phyloP scores from a whole-genome alignment of 805 yeast species.

The Zygotorulaspora chibaensis region DNA sequence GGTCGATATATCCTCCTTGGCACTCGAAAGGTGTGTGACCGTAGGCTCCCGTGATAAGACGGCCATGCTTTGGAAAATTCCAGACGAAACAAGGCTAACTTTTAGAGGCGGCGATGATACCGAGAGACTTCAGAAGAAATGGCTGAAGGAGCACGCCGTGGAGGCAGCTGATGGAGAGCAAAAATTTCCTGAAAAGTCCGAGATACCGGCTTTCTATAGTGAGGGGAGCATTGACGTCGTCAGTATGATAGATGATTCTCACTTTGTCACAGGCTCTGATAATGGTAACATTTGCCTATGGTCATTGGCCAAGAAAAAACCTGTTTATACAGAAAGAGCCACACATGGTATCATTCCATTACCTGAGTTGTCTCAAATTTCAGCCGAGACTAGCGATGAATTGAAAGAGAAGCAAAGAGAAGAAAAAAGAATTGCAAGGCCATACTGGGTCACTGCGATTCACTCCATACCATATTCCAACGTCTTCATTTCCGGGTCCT shows the following conservation, averaged over 20 bases:
- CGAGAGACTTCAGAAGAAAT: constrained; percentile 39
- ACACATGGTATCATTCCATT: constrained; percentile 71
- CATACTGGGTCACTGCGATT: constrained; percentile 81
- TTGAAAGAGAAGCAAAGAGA: constrained; percentile 53
- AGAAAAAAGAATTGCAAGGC: constrained; percentile 46
- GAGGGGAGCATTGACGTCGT: constrained; percentile 93
- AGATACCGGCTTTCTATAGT: constrained; percentile 43
- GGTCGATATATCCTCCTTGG: constrained; percentile 72
- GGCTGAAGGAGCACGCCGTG: constrained; percentile 33
- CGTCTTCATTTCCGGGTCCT: constrained; percentile 82
- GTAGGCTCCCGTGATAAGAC: constrained; percentile 95
- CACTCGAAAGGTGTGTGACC: constrained; percentile 87
- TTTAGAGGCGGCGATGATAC: constrained; percentile 83
- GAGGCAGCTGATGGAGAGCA: constrained; percentile 31
- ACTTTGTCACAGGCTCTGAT: constrained; percentile 92
- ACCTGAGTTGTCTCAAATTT: constrained; percentile 48
- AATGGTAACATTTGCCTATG: constrained; percentile 88
- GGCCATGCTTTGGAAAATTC: constrained; percentile 93
- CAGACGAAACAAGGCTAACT: constrained; percentile 90
- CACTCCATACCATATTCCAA: constrained; percentile 83
- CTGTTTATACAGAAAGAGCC: constrained; percentile 59
- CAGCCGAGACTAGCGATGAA: constrained; percentile 44
- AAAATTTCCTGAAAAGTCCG: constrained; percentile 29
- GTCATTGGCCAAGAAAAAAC: constrained; percentile 88
- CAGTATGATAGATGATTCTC: constrained; percentile 85